Evolutionary conservation across 768 basidiomycete species (phyloP).

Genomic region (Leccinum truebloodii): DNA sequence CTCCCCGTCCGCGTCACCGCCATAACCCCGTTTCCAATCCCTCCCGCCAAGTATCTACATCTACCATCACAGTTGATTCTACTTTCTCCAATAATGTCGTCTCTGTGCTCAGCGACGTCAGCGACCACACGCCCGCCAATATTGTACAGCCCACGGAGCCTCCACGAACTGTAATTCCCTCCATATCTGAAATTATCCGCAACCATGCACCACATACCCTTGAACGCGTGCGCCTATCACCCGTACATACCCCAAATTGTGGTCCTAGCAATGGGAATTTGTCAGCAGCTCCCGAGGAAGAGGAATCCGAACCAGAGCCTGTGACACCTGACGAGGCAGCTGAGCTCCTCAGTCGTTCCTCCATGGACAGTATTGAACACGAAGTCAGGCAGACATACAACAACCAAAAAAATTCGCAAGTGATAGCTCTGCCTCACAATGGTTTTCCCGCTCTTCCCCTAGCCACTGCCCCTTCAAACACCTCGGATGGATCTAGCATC

Average conservation of each 20-base stretch:
- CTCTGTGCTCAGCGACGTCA: constrained; percentile 11
- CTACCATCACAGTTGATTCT: constrained; percentile 33
- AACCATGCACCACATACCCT: constrained; percentile 65
- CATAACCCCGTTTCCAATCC: constrained; percentile 21
- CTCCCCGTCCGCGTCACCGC: constrained; percentile 24
- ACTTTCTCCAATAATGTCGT: constrained; percentile 19
- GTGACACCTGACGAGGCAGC: constrained; percentile 56
- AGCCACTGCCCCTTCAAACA: constrained; percentile 40
- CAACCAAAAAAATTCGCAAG: constrained; percentile 45
- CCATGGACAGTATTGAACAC: constrained; percentile 84
- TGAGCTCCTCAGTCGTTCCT: constrained; percentile 75
- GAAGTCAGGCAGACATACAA: constrained; percentile 74
- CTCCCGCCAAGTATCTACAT: constrained; percentile 29
- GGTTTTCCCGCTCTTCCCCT: constrained; percentile 39
- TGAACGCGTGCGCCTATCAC: constrained; percentile 48
- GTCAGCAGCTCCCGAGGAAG: constrained; percentile 48
- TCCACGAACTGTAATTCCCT: constrained; percentile 61
- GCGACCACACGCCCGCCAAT: constrained; percentile 11
- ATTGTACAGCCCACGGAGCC: constrained; percentile 28
- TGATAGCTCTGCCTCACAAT: constrained; percentile 41
- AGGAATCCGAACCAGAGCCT: constrained; percentile 51
- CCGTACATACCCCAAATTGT: constrained; percentile 48
- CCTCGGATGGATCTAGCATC: constrained; percentile 59
- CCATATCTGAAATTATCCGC: constrained; percentile 87
- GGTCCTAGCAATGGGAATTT: constrained; percentile 48